Base-by-base conservation (phyloP, 495 filamentous ascomycete genomes). In the Clohesyomyces aquaticus region DNA sequence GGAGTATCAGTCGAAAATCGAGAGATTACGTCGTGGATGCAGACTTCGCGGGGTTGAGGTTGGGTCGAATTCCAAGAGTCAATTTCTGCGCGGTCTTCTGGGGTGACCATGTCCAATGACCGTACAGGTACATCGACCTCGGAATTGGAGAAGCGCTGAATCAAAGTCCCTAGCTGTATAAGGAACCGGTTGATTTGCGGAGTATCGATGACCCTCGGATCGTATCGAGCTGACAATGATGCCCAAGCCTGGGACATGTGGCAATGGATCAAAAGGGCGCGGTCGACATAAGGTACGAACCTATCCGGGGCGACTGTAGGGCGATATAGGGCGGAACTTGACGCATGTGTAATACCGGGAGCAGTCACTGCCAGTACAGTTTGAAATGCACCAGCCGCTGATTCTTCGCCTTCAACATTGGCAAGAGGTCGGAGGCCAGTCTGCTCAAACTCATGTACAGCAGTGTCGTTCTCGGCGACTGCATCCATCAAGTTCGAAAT, bases 321-420 rank as follows among this genome's bases (percentile, higher is more conserved):
- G 32, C 32, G 32, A 38, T 38, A 38, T 38, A 38, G 32, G 32
- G 32, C 32, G 32, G 32, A 38, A 38, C 32, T 38, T 38, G 32
- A 38, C 32, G 32, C 32, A 38, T 38, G 32, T 6, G 32, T 38
- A 38, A 38, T 38, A 38, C 32, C 32, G 32, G 32, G 32, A 38
- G 32, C 32, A 38, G 32, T 38, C 32, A 38, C 32, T 38, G 32
- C 32, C 32, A 38, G 32, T 38, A 38, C 14, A 38, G 14, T 38
- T 38, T 38, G 32, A 38, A 38, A 38, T 38, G 32, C 32, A 38
- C 32, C 32, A 14, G 32, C 32, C 32, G 32, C 32, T 14, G 32
- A 38, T 38, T 38, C 32, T 38, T 38, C 32, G 32, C 32, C 32
- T 38, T 38, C 32, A 38, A 38, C 32, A 38, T 38, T 38, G 32